Percentiles rank a stretch among this genome's conserved stretches.
These are phyloP conservation scores for Golovinomyces cichoracearum DNA, from an alignment of 2,329 filamentous ascomycete genomes.

Conservation along the genomic window DNA sequence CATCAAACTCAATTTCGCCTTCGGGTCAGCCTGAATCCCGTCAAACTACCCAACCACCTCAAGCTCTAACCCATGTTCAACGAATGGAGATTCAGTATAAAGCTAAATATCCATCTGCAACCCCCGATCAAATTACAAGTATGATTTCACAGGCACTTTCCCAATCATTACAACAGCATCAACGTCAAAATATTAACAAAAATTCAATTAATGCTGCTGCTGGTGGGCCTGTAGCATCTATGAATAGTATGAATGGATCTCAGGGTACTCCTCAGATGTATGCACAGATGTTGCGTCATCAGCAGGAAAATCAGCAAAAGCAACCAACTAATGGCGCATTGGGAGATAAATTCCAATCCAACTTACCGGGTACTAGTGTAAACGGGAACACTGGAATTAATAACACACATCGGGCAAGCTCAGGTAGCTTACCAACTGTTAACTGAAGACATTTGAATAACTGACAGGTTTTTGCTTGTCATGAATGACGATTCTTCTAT, in stretches of 20 bases:
- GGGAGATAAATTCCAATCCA: constrained; percentile 4
- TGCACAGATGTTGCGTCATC: constrained; percentile 26
- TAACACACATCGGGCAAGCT: constrained; percentile 9
- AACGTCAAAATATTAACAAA: constrained; percentile 23
- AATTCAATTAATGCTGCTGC: constrained; percentile 25
- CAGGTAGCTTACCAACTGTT: constrained; percentile 8
- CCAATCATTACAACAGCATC: constrained; percentile 7
- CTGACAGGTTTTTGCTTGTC: no score
- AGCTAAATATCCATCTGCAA: constrained; percentile 15
- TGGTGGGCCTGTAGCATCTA: constrained; percentile 13
- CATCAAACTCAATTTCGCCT: constrained; percentile 7
- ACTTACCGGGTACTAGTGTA: constrained; percentile 3
- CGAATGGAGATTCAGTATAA: constrained; percentile 9
- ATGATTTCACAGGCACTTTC: constrained; percentile 22
- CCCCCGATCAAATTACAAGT: constrained; percentile 26
- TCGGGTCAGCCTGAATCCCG: constrained; percentile 11
- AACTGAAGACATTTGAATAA: constrained; percentile 4
- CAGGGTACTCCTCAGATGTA: constrained; percentile 21
- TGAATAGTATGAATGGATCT: constrained; percentile 7
- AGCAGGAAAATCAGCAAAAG: constrained; percentile 25
- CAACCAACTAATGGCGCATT: constrained; percentile 11
- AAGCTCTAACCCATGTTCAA: constrained; percentile 4
- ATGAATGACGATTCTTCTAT: no score
- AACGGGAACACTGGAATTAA: constrained; percentile 7
- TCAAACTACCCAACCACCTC: constrained; percentile 7